Evolutionary conservation across 2,329 filamentous ascomycete genomes (phyloP).

Genomic region (Xylaria sp.): DNA sequence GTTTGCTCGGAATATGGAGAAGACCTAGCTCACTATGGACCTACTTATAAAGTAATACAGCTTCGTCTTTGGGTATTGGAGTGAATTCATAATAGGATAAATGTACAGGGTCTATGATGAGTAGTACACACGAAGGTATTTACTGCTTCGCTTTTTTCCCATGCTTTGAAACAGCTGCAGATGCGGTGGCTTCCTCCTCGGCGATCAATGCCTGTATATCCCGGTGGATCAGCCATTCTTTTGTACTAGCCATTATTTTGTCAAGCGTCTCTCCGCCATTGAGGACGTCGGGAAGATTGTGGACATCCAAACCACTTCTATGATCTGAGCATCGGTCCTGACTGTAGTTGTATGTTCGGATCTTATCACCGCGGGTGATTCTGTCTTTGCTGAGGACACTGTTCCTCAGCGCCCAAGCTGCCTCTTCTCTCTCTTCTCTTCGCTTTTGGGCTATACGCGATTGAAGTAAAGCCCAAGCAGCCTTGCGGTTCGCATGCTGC

Average conservation of each 20-base stretch:
- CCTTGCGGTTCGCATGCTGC: conserved; percentile 87
- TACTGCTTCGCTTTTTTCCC: conserved; percentile 43
- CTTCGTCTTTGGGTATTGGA: conserved; percentile 19
- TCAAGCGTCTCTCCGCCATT: conserved; percentile 77
- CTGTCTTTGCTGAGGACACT: conserved; percentile 82
- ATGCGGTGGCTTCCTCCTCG: conserved; percentile 67
- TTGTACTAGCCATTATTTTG: conserved; percentile 80
- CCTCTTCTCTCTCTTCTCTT: conserved; percentile 85
- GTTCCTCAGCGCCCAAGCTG: conserved; percentile 77
- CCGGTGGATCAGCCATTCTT: conserved; percentile 77
- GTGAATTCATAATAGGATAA: background rate
- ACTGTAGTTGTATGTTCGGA: conserved; percentile 87
- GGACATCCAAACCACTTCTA: conserved; percentile 80
- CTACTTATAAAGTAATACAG: background rate
- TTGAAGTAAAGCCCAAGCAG: conserved; percentile 86
- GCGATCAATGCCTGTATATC: conserved; percentile 78
- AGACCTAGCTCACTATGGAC: background rate
- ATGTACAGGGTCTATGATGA: conserved; percentile 15
- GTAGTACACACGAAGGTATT: conserved; percentile 2
- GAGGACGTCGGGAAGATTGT: conserved; percentile 84
- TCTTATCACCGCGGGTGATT: conserved; percentile 92
- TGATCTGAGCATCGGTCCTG: conserved; percentile 89
- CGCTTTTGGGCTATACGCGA: conserved; percentile 83
- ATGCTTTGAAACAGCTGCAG: conserved; percentile 45
- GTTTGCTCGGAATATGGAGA: background rate